Evolutionary conservation across 805 yeast species (phyloP).

Genomic region (Myxozyma neglecta): DNA sequence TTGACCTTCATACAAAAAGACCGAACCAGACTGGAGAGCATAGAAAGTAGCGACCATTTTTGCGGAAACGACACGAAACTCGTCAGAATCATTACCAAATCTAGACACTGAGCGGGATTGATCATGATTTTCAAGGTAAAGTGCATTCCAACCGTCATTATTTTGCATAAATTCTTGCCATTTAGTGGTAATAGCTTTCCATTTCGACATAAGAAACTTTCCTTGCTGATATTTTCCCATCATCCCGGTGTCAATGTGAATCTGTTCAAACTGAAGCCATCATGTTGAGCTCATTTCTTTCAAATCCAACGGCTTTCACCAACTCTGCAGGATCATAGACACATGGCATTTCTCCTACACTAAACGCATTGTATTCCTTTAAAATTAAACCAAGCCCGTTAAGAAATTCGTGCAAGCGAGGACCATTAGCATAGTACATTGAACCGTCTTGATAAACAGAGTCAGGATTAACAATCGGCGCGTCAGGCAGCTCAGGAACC

Average conservation of each 20-base stretch:
- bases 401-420: constrained; percentile 59
- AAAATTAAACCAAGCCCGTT: constrained; percentile 52
- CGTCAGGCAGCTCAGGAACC: constrained; percentile 49
- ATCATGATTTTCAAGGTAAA: constrained; percentile 60
- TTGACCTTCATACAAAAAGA: constrained; percentile 61
- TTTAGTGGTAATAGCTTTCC: constrained; percentile 24
- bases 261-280: constrained; percentile 36
- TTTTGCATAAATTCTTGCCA: constrained; percentile 42
- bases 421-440: constrained; percentile 47
- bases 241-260: constrained; percentile 21
- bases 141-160: constrained; percentile 52
- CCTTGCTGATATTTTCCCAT: constrained; percentile 19
- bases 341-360: constrained; percentile 60
- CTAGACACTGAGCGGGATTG: constrained; percentile 56
- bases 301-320: constrained; percentile 32
- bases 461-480: constrained; percentile 48
- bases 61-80: constrained; percentile 45
- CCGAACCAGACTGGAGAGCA: constrained; percentile 55
- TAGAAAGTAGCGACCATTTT: constrained; percentile 53
- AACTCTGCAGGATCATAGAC: constrained; percentile 38
- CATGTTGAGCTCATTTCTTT: constrained; percentile 36
- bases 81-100: constrained; percentile 48
- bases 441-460: constrained; percentile 47
- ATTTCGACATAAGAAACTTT: constrained; percentile 14
- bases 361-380: constrained; percentile 52